phyloP scores from a whole-genome alignment of 805 yeast genomes.

The Tetrapisispora fleetii region DNA sequence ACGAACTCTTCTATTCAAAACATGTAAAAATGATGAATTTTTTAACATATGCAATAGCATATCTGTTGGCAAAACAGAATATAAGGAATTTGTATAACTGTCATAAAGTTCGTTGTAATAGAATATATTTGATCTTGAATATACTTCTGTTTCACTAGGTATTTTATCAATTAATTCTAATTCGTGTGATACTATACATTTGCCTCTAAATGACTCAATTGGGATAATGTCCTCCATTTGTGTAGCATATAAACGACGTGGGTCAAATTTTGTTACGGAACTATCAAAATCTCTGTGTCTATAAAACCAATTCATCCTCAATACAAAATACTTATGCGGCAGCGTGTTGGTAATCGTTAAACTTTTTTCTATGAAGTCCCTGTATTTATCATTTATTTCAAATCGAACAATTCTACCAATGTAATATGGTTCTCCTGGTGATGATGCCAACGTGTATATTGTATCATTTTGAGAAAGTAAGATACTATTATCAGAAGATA shows the following conservation, averaged over 20 bases:
- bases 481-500: constrained; percentile 36
- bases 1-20: constrained; percentile 57
- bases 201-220: constrained; percentile 61
- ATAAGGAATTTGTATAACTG: constrained; percentile 71
- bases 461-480: constrained; percentile 38
- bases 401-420: constrained; percentile 79
- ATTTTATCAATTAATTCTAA: constrained; percentile 48
- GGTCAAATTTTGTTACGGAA: constrained; percentile 38
- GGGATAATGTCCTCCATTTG: constrained; percentile 83
- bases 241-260: constrained; percentile 71
- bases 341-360: constrained; percentile 20
- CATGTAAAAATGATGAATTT: constrained; percentile 46
- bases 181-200: constrained; percentile 58
- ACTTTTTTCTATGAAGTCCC: constrained; percentile 9
- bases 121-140: constrained; percentile 54
- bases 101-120: constrained; percentile 83
- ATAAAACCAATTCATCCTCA: constrained; percentile 84
- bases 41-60: constrained; percentile 47
- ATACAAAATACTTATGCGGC: constrained; percentile 43
- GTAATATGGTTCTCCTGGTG: constrained; percentile 90
- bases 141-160: constrained; percentile 37
- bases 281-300: constrained; percentile 77
- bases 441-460: constrained; percentile 78
- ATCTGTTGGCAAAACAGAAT: constrained; percentile 63
- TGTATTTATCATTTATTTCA: constrained; percentile 25